phyloP scores from a whole-genome alignment of 306 rosid genomes.

The Vachellia collinsii region DNA sequence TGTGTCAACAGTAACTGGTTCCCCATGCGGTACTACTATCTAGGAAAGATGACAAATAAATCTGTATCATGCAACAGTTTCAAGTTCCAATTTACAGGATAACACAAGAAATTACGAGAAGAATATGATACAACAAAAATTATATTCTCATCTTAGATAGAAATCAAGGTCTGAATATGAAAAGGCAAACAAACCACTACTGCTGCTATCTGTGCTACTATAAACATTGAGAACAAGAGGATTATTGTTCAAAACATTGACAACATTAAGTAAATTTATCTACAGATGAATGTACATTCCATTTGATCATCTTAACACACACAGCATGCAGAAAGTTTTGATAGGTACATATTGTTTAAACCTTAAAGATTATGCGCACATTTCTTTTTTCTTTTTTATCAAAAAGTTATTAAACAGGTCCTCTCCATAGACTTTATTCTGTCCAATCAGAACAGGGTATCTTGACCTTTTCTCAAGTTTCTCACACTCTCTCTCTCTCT shows the following conservation, averaged over 20 bases:
- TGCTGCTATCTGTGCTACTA: constrained; percentile 1
- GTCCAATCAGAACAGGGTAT: background rate
- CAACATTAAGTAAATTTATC: background rate
- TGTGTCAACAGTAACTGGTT: constrained; percentile 87
- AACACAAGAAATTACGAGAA: constrained; percentile 29
- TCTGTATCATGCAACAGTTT: constrained; percentile 39
- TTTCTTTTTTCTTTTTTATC: background rate
- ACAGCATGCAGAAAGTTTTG: background rate
- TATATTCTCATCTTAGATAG: constrained; percentile 10
- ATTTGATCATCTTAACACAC: background rate
- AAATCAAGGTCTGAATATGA: constrained; percentile 20
- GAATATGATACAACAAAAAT: constrained; percentile 17
- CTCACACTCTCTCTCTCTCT: background rate
- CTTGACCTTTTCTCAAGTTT: constrained; percentile 4
- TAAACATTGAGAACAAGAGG: constrained; percentile 9
- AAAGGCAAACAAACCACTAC: constrained; percentile 26
- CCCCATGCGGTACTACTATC: constrained; percentile 95
- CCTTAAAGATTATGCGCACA: background rate
- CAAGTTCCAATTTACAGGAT: constrained; percentile 14
- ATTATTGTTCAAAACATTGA: constrained; percentile 17
- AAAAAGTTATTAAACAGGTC: background rate
- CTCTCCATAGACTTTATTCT: background rate
- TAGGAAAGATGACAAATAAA: constrained; percentile 41
- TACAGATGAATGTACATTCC: constrained; percentile 13
- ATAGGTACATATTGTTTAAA: background rate